Percentiles rank a stretch among this genome's conserved stretches.
Evolutionary conservation across 352 stramenopile genomes (phyloP).

Genomic region (Phytophthora pistaciae): DNA sequence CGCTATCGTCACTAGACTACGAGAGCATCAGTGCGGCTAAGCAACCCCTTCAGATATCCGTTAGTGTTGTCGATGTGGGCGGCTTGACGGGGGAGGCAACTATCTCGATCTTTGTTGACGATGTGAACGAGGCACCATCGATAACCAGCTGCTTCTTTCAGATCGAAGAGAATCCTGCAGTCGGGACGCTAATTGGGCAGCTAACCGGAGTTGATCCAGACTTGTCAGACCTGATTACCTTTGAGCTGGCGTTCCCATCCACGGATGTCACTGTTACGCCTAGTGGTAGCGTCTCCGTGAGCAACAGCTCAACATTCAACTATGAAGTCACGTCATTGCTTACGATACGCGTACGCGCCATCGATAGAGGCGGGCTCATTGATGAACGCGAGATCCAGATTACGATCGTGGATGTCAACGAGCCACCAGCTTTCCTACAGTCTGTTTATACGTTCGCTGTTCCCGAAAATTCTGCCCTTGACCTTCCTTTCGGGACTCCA

Average conservation of each 20-base stretch:
- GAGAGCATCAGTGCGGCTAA: slow-evolving; percentile 34
- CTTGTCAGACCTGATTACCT: slow-evolving; percentile 36
- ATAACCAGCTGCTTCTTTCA: slow-evolving; percentile 45
- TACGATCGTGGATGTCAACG: slow-evolving; percentile 58
- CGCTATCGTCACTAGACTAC: slow-evolving; percentile 43
- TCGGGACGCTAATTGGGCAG: slow-evolving; percentile 52
- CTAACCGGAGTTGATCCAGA: slow-evolving; percentile 49
- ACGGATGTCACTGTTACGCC: slow-evolving; percentile 46
- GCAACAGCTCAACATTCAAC: slow-evolving; percentile 48
- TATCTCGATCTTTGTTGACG: slow-evolving; percentile 52
- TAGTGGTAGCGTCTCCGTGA: slow-evolving; percentile 51
- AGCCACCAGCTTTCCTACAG: slow-evolving; percentile 55
- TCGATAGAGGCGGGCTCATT: slow-evolving; percentile 46
- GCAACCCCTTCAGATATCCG: slow-evolving; percentile 32
- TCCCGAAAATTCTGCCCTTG: slow-evolving; percentile 48
- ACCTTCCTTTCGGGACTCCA: slow-evolving; percentile 50
- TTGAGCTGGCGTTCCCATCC: slow-evolving; percentile 38
- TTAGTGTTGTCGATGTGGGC: slow-evolving; percentile 47
- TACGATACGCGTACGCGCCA: slow-evolving; percentile 40
- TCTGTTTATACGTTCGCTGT: slow-evolving; percentile 48
- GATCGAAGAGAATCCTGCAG: slow-evolving; percentile 54
- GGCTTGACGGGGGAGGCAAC: slow-evolving; percentile 47
- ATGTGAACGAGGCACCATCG: slow-evolving; percentile 57
- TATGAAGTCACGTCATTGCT: slow-evolving; percentile 56
- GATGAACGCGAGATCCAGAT: slow-evolving; percentile 53